These are phyloP conservation scores for Tubosaeta brunneosetosa DNA, from an alignment of 768 basidiomycete genomes.

Conservation along the genomic window DNA sequence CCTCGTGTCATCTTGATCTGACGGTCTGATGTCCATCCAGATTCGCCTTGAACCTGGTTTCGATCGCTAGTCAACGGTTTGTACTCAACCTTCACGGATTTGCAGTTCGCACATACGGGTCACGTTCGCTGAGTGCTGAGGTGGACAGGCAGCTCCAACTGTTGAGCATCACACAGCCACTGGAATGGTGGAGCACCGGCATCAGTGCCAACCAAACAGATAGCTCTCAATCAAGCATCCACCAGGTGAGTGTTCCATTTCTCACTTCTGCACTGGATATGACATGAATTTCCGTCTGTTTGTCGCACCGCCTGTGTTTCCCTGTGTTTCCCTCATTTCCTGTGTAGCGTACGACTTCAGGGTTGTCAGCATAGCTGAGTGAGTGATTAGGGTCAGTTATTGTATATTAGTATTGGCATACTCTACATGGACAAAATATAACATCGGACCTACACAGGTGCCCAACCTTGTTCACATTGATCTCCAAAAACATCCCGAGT, in stretches of 20 bases:
- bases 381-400: not conserved
- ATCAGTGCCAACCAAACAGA: not conserved
- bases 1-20: no score
- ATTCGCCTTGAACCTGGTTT: constrained; percentile 14
- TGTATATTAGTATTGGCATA: not conserved
- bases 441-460: no score
- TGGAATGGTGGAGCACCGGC: not conserved
- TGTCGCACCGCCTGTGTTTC: no score
- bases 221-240: not conserved
- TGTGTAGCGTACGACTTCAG: not conserved
- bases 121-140: constrained; percentile 10
- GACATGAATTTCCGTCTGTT: no score
- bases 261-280: not conserved
- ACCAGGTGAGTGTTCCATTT: not conserved
- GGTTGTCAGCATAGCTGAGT: no score
- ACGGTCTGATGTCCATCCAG: not conserved
- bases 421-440: not conserved
- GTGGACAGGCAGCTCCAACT: constrained; percentile 13
- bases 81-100: constrained; percentile 17
- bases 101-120: not conserved
- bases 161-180: not conserved
- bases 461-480: no score
- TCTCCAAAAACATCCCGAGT: no score
- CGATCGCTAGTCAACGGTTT: constrained; percentile 17
- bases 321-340: no score